phyloP scores from a whole-genome alignment of 148 eudicot species.

The Dianthus caryophyllus region DNA sequence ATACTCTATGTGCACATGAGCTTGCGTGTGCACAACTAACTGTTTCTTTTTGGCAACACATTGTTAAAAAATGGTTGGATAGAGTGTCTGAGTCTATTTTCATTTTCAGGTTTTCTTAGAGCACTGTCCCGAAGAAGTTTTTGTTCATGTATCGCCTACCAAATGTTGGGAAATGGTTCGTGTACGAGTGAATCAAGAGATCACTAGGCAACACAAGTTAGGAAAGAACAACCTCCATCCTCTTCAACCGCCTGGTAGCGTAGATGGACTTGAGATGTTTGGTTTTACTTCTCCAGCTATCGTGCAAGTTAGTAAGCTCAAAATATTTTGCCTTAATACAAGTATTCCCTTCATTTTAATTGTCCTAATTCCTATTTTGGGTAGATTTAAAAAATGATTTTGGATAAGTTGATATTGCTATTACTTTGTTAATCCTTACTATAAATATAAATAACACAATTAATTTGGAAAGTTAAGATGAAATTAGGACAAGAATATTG shows the following conservation, averaged over 20 bases:
- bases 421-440: no score
- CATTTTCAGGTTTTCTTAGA: conserved; percentile 66
- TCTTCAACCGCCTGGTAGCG: conserved; percentile 90
- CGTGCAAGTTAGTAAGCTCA: conserved; percentile 53
- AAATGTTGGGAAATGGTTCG: conserved; percentile 95
- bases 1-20: neutral
- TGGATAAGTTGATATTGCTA: no score
- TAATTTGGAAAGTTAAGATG: no score
- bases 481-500: no score
- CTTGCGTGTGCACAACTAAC: neutral
- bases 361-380: neutral
- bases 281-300: conserved; percentile 86
- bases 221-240: conserved; percentile 73
- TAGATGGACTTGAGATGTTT: conserved; percentile 94
- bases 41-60: neutral
- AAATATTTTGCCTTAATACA: no score
- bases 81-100: conserved; percentile 2
- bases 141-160: conserved; percentile 55
- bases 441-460: no score
- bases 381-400: no score
- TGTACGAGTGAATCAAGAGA: conserved; percentile 83
- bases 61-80: neutral
- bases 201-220: conserved; percentile 75
- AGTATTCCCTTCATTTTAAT: no score
- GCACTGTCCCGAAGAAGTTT: conserved; percentile 63